These are phyloP conservation scores for Termitomyces sp. DNA, from an alignment of 768 basidiomycete species.

Conservation along the genomic window DNA sequence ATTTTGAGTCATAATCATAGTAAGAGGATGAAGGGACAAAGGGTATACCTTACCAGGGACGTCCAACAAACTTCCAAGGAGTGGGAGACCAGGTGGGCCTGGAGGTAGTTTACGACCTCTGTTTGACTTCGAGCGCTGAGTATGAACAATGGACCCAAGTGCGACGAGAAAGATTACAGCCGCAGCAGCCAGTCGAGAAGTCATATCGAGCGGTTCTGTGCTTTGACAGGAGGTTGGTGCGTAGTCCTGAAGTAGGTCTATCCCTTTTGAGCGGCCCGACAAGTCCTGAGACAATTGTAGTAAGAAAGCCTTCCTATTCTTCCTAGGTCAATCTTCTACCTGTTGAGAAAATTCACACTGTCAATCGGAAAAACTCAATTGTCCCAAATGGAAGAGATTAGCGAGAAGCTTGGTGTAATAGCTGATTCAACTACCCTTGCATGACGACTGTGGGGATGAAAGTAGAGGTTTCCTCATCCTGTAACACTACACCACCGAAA, in stretches of 20 bases:
- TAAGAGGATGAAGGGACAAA: background rate
- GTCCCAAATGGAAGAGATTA: too few relatives aligned
- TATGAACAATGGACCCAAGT: background rate
- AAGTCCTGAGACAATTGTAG: too few relatives aligned
- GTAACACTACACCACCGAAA: too few relatives aligned
- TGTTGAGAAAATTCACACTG: too few relatives aligned
- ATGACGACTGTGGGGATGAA: too few relatives aligned
- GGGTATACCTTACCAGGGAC: background rate
- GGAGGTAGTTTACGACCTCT: background rate
- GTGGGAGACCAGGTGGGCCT: background rate
- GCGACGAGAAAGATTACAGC: background rate
- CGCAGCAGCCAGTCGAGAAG: background rate
- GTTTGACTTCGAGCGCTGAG: background rate
- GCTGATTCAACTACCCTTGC: too few relatives aligned
- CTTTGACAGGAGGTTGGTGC: background rate
- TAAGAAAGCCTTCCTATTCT: too few relatives aligned
- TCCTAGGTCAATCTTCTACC: too few relatives aligned
- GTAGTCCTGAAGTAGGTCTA: background rate
- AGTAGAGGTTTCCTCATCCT: too few relatives aligned
- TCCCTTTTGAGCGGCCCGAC: background rate
- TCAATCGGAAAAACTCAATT: too few relatives aligned
- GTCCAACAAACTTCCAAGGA: background rate
- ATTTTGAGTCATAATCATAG: too few relatives aligned
- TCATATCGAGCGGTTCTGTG: background rate
- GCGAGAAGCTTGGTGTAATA: too few relatives aligned